These are phyloP conservation scores for Chaetothyriales sp. DNA, from an alignment of 2,329 filamentous ascomycete species.

Conservation along the genomic window DNA sequence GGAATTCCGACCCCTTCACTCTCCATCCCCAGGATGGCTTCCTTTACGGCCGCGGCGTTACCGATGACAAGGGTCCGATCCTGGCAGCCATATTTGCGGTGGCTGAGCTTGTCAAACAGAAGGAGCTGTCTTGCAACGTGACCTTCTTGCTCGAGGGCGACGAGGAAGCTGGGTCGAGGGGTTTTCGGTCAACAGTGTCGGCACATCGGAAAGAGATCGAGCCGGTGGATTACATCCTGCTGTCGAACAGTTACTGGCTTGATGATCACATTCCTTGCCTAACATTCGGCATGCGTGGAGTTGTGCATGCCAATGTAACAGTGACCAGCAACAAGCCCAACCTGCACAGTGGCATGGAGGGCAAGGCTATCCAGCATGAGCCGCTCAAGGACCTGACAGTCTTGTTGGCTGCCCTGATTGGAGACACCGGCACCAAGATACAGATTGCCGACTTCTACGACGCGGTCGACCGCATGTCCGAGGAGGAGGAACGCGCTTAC, in stretches of 20 bases:
- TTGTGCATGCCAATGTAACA: constrained; percentile 81
- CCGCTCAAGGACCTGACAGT: constrained; percentile 80
- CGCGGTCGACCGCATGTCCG: constrained; percentile 57
- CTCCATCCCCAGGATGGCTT: constrained; percentile 81
- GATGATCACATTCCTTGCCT: constrained; percentile 90
- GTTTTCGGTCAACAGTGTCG: constrained; percentile 70
- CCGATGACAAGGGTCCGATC: constrained; percentile 94
- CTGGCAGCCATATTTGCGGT: constrained; percentile 89
- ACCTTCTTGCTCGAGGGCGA: constrained; percentile 93
- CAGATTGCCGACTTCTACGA: constrained; percentile 84
- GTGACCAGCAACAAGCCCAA: constrained; percentile 77
- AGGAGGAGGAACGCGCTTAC: constrained; percentile 65
- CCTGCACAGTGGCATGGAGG: constrained; percentile 91
- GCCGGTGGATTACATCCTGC: constrained; percentile 78
- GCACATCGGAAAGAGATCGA: constrained; percentile 74
- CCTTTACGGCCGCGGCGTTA: constrained; percentile 87
- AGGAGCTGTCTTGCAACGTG: constrained; percentile 71
- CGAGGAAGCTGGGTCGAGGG: constrained; percentile 84
- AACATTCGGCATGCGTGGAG: constrained; percentile 84
- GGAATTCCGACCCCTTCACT: constrained; percentile 79
- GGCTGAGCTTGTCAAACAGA: constrained; percentile 72
- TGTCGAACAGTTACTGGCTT: constrained; percentile 98
- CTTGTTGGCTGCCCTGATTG: constrained; percentile 68
- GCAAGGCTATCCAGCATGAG: constrained; percentile 73
- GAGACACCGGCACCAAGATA: constrained; percentile 56